Evolutionary conservation across 306 rosid species (phyloP), one percentile per base, ranked within the genome.

Genomic region (Prinsepia uniflora): DNA sequence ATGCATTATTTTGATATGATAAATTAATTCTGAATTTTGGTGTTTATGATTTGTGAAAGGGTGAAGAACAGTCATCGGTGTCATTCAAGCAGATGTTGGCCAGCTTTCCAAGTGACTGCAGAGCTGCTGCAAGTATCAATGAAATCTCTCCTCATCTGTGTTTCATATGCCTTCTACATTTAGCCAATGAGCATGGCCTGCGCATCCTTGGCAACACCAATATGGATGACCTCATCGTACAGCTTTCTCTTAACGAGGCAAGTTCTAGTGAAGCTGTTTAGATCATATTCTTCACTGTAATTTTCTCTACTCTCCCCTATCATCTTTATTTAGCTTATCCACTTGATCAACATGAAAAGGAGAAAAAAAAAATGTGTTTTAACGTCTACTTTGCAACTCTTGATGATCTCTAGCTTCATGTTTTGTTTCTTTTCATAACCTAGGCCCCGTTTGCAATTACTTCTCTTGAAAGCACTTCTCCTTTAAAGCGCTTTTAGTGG

Each of bases 121-220:
- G 76, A 44, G 99, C 96, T 20, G 96, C 92, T 41, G 79, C 80
- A 75, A 84, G 83, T 22, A 74, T 82, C 44, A 69, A 79, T 34
- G 97, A 94, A 72, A 88, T 89, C 74, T 94, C 97, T 58, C 96
- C 99, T 52, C 97, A 94, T 79, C 49, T 91, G 86, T 89, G 99
- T 87, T 91, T 94, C 86, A 94, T 94, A 73, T 94, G 97, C 88
- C 77, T 91, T 20, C 74, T 94, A 76, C 97, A 94, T 87, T 77
- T 94, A 74, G 99, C 99, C 47, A 91, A 89, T 73, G 96, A 94
- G 82, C 88, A 94, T 42, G 99, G 97, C 24, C 72, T 89, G 85
- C 84, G 92, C 77, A 83, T 94, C 69, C 80, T 83, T 10, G 84
- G 84, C 76, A 53, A 57, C 76, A 76, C 84, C 66, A 80, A 79